A percentile compares a stretch with the other conserved stretches of the same genome.
Evolutionary conservation across 768 basidiomycete genomes (phyloP).

Genomic region (Lactarius sp.): DNA sequence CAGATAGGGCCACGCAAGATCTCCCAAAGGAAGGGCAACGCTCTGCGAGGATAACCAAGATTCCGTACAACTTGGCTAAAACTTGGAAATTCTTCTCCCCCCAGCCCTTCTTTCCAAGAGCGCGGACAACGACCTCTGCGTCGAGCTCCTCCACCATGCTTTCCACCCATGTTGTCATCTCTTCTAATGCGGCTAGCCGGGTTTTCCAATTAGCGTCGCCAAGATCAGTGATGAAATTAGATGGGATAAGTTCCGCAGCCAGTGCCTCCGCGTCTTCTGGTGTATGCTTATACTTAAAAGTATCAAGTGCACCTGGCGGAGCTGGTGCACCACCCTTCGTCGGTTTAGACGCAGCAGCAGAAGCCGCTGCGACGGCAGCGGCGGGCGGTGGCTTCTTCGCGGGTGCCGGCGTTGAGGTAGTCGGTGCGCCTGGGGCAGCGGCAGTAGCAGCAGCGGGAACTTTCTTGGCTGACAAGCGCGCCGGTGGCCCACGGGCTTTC

Average conservation of each 20-base stretch:
- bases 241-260: conserved; percentile 67
- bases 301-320: conserved; percentile 58
- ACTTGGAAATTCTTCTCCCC: conserved; percentile 99
- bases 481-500: conserved; percentile 47
- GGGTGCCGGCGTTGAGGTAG: conserved; percentile 30
- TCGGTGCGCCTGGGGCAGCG: conserved; percentile 27
- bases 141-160: conserved; percentile 61
- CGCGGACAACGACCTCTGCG: conserved; percentile 82
- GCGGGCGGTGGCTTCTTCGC: conserved; percentile 44
- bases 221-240: conserved; percentile 62
- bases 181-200: conserved; percentile 80
- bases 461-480: conserved; percentile 55
- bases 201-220: conserved; percentile 94
- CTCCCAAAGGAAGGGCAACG: conserved; percentile 78
- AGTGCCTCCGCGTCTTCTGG: conserved; percentile 88
- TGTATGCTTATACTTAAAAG: conserved; percentile 86
- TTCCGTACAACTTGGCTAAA: conserved; percentile 80
- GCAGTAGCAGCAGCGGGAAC: conserved; percentile 35
- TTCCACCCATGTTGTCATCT: conserved; percentile 80
- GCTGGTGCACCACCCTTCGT: conserved; percentile 47
- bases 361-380: neutral
- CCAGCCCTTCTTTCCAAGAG: conserved; percentile 91
- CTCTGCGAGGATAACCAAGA: conserved; percentile 69
- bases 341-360: conserved; percentile 35
- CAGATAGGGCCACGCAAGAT: conserved; percentile 75